Percentiles rank a stretch among this genome's conserved stretches.
These are phyloP conservation scores for Phaeosphaeria sp. DNA, from an alignment of 2,329 filamentous ascomycete genomes.

Conservation along the genomic window DNA sequence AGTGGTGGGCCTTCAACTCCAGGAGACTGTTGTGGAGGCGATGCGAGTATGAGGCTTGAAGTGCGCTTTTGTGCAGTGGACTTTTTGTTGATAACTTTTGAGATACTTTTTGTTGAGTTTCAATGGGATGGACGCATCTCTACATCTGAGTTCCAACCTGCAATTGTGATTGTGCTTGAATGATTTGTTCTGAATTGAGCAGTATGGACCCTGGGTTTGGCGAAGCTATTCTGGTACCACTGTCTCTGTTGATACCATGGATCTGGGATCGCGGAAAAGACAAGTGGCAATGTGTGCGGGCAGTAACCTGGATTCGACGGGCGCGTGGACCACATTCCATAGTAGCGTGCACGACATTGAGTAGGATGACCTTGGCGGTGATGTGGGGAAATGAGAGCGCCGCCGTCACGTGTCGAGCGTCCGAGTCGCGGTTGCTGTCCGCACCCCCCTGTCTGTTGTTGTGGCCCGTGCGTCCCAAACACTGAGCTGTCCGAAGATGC, in stretches of 20 bases:
- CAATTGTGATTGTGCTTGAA: background rate
- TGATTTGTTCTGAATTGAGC: background rate
- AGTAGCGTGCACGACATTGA: background rate
- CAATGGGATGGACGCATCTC: slow-evolving; percentile 10
- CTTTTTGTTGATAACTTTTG: slow-evolving; percentile 6
- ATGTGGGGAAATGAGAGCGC: background rate
- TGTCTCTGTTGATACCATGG: background rate
- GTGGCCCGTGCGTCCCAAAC: slow-evolving; percentile 26
- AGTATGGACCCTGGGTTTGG: background rate
- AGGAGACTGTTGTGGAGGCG: slow-evolving; percentile 7
- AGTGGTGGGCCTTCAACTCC: slow-evolving; percentile 8
- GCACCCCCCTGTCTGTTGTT: slow-evolving; percentile 38
- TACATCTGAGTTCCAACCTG: background rate
- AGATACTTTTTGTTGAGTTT: background rate
- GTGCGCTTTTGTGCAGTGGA: background rate
- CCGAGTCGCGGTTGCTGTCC: slow-evolving; percentile 29
- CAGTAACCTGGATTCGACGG: background rate
- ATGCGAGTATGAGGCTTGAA: slow-evolving; percentile 1
- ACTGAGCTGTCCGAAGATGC: slow-evolving; percentile 18
- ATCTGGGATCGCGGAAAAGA: background rate
- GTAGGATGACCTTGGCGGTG: background rate
- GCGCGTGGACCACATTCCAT: background rate
- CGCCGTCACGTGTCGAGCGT: slow-evolving; percentile 22
- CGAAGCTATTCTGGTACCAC: background rate
- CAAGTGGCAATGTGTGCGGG: background rate